These are phyloP conservation scores for Penicillium sp. DNA, from an alignment of 2,329 filamentous ascomycete genomes.

Conservation along the genomic window DNA sequence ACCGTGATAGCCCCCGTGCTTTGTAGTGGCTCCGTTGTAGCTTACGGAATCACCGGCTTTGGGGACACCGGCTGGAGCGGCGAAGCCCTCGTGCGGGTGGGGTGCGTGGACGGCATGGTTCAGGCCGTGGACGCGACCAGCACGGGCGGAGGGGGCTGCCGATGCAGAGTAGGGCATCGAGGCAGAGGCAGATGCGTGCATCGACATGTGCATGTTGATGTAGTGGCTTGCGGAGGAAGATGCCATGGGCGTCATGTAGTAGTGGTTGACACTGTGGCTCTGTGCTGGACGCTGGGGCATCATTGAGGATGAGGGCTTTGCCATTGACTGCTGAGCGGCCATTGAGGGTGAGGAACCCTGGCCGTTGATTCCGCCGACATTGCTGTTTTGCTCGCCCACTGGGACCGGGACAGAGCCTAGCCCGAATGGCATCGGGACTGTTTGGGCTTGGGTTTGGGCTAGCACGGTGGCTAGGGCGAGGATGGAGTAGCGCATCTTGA, in stretches of 20 bases:
- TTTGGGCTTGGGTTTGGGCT: conserved; percentile 8
- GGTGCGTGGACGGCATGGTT: neutral
- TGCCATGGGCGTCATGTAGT: neutral
- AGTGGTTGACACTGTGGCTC: neutral
- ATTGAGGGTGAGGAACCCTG: neutral
- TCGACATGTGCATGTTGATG: neutral
- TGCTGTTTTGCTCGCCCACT: neutral
- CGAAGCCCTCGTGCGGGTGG: conserved; percentile 1
- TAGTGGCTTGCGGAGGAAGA: neutral
- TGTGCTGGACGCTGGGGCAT: neutral
- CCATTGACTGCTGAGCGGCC: neutral
- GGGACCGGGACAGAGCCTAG: neutral
- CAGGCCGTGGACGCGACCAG: neutral
- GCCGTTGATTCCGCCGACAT: neutral
- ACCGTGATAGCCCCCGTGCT: neutral
- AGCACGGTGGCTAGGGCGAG: conserved; percentile 18
- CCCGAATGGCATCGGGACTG: neutral
- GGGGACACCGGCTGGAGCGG: neutral
- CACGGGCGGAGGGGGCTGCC: neutral
- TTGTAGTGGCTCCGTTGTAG: neutral
- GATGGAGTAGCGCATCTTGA: conserved; percentile 17
- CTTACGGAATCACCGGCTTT: neutral
- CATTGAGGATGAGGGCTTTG: neutral
- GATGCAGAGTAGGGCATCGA: neutral
- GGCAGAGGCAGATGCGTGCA: neutral